phyloP scores from a whole-genome alignment of 345 rosid species.

The Populus alba region DNA sequence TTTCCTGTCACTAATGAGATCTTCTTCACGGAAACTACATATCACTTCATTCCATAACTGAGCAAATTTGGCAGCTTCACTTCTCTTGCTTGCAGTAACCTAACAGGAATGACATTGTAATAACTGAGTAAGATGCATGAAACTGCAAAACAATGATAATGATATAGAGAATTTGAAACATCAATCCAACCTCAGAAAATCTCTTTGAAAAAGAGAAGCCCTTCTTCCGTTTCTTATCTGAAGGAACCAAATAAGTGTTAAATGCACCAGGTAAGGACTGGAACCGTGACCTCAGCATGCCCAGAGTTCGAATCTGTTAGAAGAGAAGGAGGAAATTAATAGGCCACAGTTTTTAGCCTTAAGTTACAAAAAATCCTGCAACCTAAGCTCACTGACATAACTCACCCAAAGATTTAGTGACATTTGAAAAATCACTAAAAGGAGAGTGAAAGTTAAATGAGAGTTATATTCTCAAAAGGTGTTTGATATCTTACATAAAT shows the following conservation, averaged over 20 bases:
- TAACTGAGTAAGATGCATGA: not conserved
- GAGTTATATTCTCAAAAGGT: not conserved
- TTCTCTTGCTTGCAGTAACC: conserved; percentile 88
- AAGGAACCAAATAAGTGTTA: conserved; percentile 82
- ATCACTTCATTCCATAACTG: conserved; percentile 98
- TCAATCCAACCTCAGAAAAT: conserved; percentile 65
- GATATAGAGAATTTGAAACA: conserved; percentile 12
- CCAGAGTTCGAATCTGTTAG: conserved; percentile 79
- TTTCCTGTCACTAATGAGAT: conserved; percentile 92
- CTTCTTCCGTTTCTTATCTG: conserved; percentile 68
- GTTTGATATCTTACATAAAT: not conserved
- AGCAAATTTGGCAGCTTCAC: conserved; percentile 97
- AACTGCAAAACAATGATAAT: not conserved
- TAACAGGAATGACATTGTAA: conserved; percentile 25
- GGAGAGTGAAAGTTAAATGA: not conserved
- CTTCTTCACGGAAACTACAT: conserved; percentile 97
- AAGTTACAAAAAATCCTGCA: not conserved
- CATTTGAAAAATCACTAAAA: not conserved
- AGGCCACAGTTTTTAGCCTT: not conserved
- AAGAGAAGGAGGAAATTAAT: not conserved
- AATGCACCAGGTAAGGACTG: conserved; percentile 93
- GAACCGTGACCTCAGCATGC: conserved; percentile 95
- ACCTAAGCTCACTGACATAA: not conserved
- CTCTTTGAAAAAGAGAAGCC: conserved; percentile 85
- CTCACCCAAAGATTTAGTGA: not conserved